A percentile compares a stretch with the other conserved stretches of the same genome.
These are phyloP conservation scores for Rhizopogon roseolus DNA, from an alignment of 768 basidiomycete genomes.

Conservation along the genomic window DNA sequence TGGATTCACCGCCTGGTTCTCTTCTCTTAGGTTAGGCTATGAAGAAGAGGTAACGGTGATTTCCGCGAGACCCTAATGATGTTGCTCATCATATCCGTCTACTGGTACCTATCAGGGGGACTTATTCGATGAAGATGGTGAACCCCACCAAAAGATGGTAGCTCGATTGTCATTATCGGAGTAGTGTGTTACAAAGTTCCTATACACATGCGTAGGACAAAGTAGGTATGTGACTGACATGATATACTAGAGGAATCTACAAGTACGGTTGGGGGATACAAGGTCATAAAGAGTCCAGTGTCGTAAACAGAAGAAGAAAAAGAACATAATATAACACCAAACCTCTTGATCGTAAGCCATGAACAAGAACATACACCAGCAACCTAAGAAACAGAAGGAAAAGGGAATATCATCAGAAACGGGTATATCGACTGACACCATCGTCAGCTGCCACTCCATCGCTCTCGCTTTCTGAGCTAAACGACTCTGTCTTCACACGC, in stretches of 20 bases:
- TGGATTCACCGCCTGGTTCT: constrained; percentile 9
- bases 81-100: constrained; percentile 8
- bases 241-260: constrained; percentile 30
- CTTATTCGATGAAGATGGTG: constrained; percentile 79
- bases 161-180: constrained; percentile 41
- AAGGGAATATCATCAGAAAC: constrained; percentile 19
- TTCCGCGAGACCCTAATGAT: constrained; percentile 7
- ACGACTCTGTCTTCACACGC: constrained; percentile 50
- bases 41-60: constrained; percentile 47
- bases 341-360: constrained; percentile 27
- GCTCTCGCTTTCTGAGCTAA: constrained; percentile 68
- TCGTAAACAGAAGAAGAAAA: constrained; percentile 17
- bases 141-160: constrained; percentile 83
- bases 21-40: constrained; percentile 58
- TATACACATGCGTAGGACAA: constrained; percentile 13
- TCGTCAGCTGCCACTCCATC: constrained; percentile 58
- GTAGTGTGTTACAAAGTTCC: constrained; percentile 20
- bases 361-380: constrained; percentile 25
- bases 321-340: constrained; percentile 27
- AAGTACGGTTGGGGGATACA: constrained; percentile 33
- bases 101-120: constrained; percentile 46
- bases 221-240: constrained; percentile 28
- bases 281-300: constrained; percentile 21
- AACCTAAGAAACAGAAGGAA: constrained; percentile 8
- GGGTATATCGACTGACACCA: constrained; percentile 32